Percentiles rank a stretch among this genome's conserved stretches.
Conservation (phyloP, 805 yeast species). For the Yarrowia osloensis region DNA sequence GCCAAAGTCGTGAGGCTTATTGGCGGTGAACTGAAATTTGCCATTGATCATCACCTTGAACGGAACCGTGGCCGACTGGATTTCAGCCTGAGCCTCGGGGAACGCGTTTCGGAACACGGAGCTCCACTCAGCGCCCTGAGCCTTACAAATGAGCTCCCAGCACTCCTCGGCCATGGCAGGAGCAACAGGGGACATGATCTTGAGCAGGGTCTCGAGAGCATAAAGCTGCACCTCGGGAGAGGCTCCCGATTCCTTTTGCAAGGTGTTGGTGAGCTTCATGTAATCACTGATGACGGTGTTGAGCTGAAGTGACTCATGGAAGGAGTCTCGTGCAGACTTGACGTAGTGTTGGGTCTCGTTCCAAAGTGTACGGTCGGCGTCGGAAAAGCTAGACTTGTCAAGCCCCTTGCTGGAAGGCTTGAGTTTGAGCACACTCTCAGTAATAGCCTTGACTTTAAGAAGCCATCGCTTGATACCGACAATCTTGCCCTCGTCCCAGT, state of each 20-base stretch:
- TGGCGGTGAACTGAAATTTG: constrained; percentile 52
- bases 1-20: constrained; percentile 23
- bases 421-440: constrained; percentile 5
- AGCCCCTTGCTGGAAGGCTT: constrained; percentile 9
- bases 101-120: constrained; percentile 62
- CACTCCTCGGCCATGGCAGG: constrained; percentile 85
- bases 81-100: constrained; percentile 55
- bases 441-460: constrained; percentile 50
- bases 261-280: constrained; percentile 73
- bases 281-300: constrained; percentile 87
- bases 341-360: constrained; percentile 56
- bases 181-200: constrained; percentile 74
- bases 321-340: constrained; percentile 57
- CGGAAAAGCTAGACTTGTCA: constrained; percentile 39
- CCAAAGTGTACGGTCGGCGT: constrained; percentile 57
- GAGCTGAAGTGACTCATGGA: constrained; percentile 59
- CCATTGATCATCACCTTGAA: constrained; percentile 76
- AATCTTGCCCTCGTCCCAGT: constrained; percentile 89
- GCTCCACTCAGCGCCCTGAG: constrained; percentile 43
- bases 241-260: constrained; percentile 47
- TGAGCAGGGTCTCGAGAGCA: constrained; percentile 55
- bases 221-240: constrained; percentile 50
- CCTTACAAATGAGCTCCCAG: constrained; percentile 54
- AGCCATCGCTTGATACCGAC: constrained; percentile 90
- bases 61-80: constrained; percentile 45